A percentile compares a stretch with the other conserved stretches of the same genome.
Conservation (phyloP, 1,284 basidiomycete species). For the Ceratobasidium papillatum region DNA sequence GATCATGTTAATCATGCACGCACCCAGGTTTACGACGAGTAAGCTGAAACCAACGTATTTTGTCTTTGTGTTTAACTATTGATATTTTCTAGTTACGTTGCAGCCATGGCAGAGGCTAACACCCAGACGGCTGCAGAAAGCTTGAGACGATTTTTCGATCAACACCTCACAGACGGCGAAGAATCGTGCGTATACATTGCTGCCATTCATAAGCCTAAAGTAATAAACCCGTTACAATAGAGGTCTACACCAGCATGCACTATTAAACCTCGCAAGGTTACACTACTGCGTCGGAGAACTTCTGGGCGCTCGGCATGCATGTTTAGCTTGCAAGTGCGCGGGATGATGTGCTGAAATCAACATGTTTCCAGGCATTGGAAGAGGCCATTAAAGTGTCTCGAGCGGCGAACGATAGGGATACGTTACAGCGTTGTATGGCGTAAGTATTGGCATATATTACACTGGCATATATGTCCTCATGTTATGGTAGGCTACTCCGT, state of each 20-base stretch:
- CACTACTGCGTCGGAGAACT: slow-evolving; percentile 75
- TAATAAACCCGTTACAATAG: slow-evolving; percentile 54
- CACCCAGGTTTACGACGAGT: slow-evolving; percentile 71
- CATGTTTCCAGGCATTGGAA: slow-evolving; percentile 62
- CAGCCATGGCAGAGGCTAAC: slow-evolving; percentile 68
- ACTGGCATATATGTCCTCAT: neutral
- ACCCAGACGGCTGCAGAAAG: slow-evolving; percentile 72
- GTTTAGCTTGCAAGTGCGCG: slow-evolving; percentile 12
- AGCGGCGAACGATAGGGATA: slow-evolving; percentile 71
- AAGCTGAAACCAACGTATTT: slow-evolving; percentile 46
- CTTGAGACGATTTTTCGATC: slow-evolving; percentile 79
- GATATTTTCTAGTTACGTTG: slow-evolving; percentile 67
- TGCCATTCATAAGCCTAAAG: neutral
- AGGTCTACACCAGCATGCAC: slow-evolving; percentile 76
- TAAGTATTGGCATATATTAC: slow-evolving; percentile 47
- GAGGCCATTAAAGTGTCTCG: slow-evolving; percentile 79
- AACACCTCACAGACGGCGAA: slow-evolving; percentile 76
- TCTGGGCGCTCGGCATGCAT: slow-evolving; percentile 71
- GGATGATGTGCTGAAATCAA: slow-evolving; percentile 13
- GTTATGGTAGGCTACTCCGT: slow-evolving; percentile 58
- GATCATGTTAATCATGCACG: slow-evolving; percentile 58
- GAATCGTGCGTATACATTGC: slow-evolving; percentile 68
- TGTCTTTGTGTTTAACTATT: too few relatives aligned
- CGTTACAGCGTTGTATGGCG: slow-evolving; percentile 81
- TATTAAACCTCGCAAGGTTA: slow-evolving; percentile 78